A percentile compares a stretch with the other conserved stretches of the same genome.
phyloP scores from a whole-genome alignment of 768 basidiomycete species.

The Macrolepiota dolichaula region DNA sequence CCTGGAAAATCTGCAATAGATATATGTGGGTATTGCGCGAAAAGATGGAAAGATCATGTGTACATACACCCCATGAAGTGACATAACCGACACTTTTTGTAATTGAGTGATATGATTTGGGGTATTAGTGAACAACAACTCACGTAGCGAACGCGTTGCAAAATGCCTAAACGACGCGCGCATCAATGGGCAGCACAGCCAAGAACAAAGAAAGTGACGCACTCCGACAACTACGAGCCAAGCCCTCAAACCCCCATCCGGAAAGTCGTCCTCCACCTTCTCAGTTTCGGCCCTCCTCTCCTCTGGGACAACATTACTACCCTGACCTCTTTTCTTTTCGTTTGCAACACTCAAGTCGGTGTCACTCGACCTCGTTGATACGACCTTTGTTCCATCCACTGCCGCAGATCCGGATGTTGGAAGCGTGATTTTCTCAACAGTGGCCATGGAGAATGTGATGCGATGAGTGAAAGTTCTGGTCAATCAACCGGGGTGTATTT shows the following conservation, averaged over 20 bases:
- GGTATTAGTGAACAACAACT: slow-evolving; percentile 19
- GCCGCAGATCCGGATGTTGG: neutral
- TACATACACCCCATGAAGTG: slow-evolving; percentile 70
- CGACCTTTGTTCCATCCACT: neutral
- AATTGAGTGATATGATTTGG: slow-evolving; percentile 11
- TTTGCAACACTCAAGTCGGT: neutral
- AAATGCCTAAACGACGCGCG: slow-evolving; percentile 33
- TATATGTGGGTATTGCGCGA: neutral
- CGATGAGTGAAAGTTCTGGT: neutral
- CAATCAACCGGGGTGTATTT: neutral
- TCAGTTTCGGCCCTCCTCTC: neutral
- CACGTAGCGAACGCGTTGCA: slow-evolving; percentile 46
- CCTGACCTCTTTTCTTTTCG: neutral
- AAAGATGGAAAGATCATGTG: neutral
- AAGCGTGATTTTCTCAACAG: neutral
- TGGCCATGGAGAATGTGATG: neutral
- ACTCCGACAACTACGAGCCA: slow-evolving; percentile 45
- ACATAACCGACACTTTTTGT: slow-evolving; percentile 56
- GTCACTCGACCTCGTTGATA: neutral
- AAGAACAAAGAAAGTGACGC: slow-evolving; percentile 13
- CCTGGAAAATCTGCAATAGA: slow-evolving; percentile 59
- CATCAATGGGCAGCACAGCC: neutral
- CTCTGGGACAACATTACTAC: neutral
- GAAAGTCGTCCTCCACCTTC: slow-evolving; percentile 27
- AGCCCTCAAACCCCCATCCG: slow-evolving; percentile 42